A percentile compares a stretch with the other conserved stretches of the same genome.
phyloP scores from a whole-genome alignment of 2,329 filamentous ascomycete species.

The Fusarium caatingaense region DNA sequence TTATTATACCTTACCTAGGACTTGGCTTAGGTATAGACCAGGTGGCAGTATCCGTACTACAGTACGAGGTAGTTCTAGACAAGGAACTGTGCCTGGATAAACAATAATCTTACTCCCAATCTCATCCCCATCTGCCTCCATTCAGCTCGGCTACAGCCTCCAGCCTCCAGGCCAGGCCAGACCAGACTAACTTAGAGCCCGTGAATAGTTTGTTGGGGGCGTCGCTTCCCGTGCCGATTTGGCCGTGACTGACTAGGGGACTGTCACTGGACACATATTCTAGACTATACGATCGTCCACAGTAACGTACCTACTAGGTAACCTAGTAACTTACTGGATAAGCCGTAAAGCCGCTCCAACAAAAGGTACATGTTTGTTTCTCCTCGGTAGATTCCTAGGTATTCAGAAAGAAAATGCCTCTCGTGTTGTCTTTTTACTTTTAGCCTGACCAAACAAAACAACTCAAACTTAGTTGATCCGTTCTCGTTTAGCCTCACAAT shows the following conservation, averaged over 20 bases:
- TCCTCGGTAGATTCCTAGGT: neutral
- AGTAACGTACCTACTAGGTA: neutral
- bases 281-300: neutral
- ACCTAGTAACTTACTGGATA: no score
- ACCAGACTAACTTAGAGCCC: conserved; percentile 14
- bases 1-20: neutral
- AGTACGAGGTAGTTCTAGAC: neutral
- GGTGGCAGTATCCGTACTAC: neutral
- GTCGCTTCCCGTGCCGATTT: conserved; percentile 34
- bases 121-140: neutral
- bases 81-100: neutral
- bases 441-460: conserved; percentile 15
- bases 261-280: conserved; percentile 29
- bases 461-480: conserved; percentile 1
- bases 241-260: conserved; percentile 24
- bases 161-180: neutral
- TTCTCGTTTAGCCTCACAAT: conserved; percentile 23
- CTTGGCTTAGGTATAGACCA: neutral
- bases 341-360: neutral
- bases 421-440: conserved; percentile 8
- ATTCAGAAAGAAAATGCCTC: conserved; percentile 13
- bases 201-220: conserved; percentile 31
- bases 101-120: neutral
- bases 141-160: neutral
- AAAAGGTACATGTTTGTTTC: neutral